Evolutionary conservation across 768 basidiomycete genomes (phyloP), one percentile per base, ranked within the genome.

Genomic region (Rhodosporidiobolus odoratus): DNA sequence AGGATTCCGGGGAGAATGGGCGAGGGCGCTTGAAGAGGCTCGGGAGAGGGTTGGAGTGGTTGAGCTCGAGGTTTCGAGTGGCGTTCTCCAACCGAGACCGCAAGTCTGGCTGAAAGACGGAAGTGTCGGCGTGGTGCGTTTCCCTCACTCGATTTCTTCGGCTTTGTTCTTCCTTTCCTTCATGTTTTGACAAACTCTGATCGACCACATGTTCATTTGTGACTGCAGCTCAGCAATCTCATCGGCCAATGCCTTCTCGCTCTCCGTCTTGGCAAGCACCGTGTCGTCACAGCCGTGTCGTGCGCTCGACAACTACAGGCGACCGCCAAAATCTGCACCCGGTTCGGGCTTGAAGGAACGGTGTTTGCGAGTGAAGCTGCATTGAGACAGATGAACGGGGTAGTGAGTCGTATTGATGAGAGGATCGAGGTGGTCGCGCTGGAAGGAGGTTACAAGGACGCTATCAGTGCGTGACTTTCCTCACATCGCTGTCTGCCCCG

Each of bases 221-320:
- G n/a, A n/a, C n/a, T n/a, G 32, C 47, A 69, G 80, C 97, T 98
- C 78, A 98, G 97, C 81, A 99, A 99, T 79, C 94, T 94, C 35
- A 88, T 99, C 69, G 95, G 95, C 43, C 78, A 94, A 89, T 93
- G 97, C 68, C 83, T 99, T 21, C 86, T 99, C 32, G 95, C 95
- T 30, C 85, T 85, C 57, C 86, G 96, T 54, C 82, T 98, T 66
- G 95, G 96, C 25, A 99, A 99, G 83, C 95, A 84, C 50, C 86
- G 94, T 61, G 97, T 99, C 77, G 97, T 98, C 75, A 95, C 96
- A 35, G 96, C 98, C 83, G 98, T 96, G 2, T 95, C 96, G 71
- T 96, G 96, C 2, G 96, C 96, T 27, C 95, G 97, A 79, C 96
- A 99, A 79, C 95, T 96, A 79, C 95, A 98, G 35, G 96, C 96